Conservation (phyloP, 805 yeast species). For the Danielozyma ontarioensis region DNA sequence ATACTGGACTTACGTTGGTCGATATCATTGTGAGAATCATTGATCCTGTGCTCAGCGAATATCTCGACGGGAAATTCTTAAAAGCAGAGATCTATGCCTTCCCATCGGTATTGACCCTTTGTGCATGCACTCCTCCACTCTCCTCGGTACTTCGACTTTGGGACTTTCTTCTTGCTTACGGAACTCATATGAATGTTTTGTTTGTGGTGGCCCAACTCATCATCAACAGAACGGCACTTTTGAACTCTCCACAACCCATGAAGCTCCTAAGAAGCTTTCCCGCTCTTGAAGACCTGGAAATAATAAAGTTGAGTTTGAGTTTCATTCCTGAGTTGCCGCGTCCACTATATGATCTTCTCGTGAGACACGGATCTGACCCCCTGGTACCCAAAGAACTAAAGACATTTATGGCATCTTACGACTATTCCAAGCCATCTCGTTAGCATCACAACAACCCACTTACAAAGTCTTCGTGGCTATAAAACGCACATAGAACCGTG, state of each 20-base stretch:
- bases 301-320: constrained; percentile 73
- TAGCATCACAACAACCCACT: constrained; percentile 22
- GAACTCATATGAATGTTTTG: constrained; percentile 80
- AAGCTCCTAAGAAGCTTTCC: constrained; percentile 69
- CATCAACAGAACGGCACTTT: constrained; percentile 57
- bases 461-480: constrained; percentile 56
- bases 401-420: not conserved
- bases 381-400: constrained; percentile 32
- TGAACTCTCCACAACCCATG: constrained; percentile 68
- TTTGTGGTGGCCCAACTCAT: constrained; percentile 81
- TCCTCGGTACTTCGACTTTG: constrained; percentile 70
- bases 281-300: constrained; percentile 60
- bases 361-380: constrained; percentile 58
- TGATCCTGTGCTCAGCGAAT: constrained; percentile 64
- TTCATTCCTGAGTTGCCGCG: constrained; percentile 73
- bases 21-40: constrained; percentile 66
- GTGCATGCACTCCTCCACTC: constrained; percentile 86
- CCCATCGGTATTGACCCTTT: constrained; percentile 74
- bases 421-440: not conserved
- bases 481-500: constrained; percentile 59
- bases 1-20: constrained; percentile 68
- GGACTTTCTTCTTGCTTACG: constrained; percentile 91
- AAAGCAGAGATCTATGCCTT: constrained; percentile 86
- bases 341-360: constrained; percentile 55
- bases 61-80: constrained; percentile 56